These are phyloP conservation scores for Pichia exigua DNA, from an alignment of 805 yeast genomes.

Conservation along the genomic window DNA sequence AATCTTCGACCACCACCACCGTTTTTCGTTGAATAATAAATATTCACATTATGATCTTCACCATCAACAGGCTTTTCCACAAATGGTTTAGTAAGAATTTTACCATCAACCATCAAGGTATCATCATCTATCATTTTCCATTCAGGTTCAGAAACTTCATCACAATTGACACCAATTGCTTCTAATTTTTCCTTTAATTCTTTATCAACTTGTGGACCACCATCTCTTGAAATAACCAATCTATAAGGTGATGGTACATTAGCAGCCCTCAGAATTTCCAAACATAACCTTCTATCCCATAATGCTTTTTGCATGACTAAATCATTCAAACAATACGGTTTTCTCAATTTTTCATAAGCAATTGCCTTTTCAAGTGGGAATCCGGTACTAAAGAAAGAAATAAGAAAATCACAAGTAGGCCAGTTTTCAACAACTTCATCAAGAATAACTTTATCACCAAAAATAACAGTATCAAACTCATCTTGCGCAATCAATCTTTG, in stretches of 20 bases:
- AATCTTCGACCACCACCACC: conserved; percentile 98
- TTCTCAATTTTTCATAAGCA: conserved; percentile 75
- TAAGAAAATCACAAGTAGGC: conserved; percentile 97
- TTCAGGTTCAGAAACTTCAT: conserved; percentile 52
- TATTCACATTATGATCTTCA: conserved; percentile 93
- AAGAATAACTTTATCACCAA: conserved; percentile 93
- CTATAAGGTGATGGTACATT: conserved; percentile 88
- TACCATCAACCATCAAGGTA: conserved; percentile 68
- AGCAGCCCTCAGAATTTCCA: conserved; percentile 67
- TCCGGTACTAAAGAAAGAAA: conserved; percentile 90
- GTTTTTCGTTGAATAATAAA: conserved; percentile 76
- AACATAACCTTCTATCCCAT: conserved; percentile 95
- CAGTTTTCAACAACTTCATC: conserved; percentile 93
- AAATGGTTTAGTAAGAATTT: conserved; percentile 73
- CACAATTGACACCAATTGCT: conserved; percentile 50
- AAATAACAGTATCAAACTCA: conserved; percentile 92
- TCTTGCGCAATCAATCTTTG: conserved; percentile 85
- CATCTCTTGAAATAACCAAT: conserved; percentile 87
- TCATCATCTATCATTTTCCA: conserved; percentile 90
- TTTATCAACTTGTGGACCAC: conserved; percentile 83
- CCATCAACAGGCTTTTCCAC: conserved; percentile 99
- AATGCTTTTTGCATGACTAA: conserved; percentile 82
- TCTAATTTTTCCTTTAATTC: conserved; percentile 54
- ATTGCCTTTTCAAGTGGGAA: conserved; percentile 96
- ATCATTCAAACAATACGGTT: conserved; percentile 87